Evolutionary conservation across 1,284 basidiomycete species (phyloP).

Genomic region (Cryptococcus hybrid): DNA sequence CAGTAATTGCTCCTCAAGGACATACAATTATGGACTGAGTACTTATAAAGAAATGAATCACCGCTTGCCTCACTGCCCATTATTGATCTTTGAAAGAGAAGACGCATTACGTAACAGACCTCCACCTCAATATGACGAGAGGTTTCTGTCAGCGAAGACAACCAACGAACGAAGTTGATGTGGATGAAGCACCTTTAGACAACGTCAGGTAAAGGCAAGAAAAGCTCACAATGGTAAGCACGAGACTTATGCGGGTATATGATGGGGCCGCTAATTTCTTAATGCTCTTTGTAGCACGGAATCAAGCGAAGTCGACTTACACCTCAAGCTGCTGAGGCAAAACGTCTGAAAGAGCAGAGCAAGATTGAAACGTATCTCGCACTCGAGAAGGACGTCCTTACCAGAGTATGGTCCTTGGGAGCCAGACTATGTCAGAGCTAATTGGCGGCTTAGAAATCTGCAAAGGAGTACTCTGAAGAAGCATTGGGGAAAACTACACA

Average conservation of each 20-base stretch:
- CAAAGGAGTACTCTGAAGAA: constrained; percentile 63
- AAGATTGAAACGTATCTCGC: constrained; percentile 72
- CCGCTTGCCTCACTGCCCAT: too few relatives aligned
- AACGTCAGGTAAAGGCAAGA: neutral
- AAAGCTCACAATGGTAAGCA: neutral
- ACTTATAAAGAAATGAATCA: too few relatives aligned
- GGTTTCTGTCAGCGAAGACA: neutral
- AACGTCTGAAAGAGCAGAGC: constrained; percentile 64
- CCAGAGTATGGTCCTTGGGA: constrained; percentile 56
- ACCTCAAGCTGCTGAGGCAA: constrained; percentile 63
- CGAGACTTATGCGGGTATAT: neutral
- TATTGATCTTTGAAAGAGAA: too few relatives aligned
- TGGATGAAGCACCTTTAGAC: neutral
- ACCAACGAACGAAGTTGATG: neutral
- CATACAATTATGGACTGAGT: too few relatives aligned
- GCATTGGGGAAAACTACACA: constrained; percentile 70
- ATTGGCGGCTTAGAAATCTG: constrained; percentile 59
- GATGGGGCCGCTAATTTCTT: neutral
- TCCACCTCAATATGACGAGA: neutral
- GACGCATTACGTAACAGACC: too few relatives aligned
- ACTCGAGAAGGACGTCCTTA: constrained; percentile 64
- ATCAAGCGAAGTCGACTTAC: constrained; percentile 68
- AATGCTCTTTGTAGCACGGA: constrained; percentile 60
- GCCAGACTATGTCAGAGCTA: neutral
- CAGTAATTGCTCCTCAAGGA: too few relatives aligned